Percentiles rank a stretch among this genome's conserved stretches.
phyloP scores from a whole-genome alignment of 352 stramenopile genomes.

The Globisporangium perplexum region DNA sequence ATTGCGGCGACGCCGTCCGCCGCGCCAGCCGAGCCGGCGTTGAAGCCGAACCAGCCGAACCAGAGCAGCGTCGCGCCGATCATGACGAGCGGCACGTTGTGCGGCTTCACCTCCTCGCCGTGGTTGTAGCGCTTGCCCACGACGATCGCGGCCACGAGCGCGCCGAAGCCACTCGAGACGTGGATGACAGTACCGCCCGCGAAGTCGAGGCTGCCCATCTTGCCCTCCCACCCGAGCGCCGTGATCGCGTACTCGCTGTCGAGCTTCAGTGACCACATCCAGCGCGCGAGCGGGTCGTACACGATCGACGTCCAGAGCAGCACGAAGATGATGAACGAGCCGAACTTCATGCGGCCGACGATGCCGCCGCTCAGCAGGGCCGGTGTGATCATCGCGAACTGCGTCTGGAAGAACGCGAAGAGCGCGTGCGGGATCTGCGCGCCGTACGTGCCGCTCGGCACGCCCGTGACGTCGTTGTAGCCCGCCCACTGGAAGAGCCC shows the following conservation, averaged over 20 bases:
- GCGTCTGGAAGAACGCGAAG: conserved; percentile 79
- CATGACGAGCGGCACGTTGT: conserved; percentile 85
- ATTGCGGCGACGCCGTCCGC: conserved; percentile 61
- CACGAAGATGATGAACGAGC: conserved; percentile 68
- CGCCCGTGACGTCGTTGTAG: conserved; percentile 50
- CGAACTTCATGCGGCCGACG: conserved; percentile 82
- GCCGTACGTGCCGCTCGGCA: conserved; percentile 45
- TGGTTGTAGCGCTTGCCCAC: conserved; percentile 76
- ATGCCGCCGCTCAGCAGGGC: conserved; percentile 72
- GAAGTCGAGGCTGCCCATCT: conserved; percentile 77
- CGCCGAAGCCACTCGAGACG: conserved; percentile 73
- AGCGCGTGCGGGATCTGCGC: conserved; percentile 56
- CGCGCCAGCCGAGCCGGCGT: conserved; percentile 54
- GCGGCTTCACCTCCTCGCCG: conserved; percentile 57
- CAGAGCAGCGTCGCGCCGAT: conserved; percentile 70
- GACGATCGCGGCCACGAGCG: conserved; percentile 60
- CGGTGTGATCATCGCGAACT: conserved; percentile 80
- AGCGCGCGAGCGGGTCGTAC: conserved; percentile 81
- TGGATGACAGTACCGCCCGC: conserved; percentile 83
- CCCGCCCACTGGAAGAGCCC: conserved; percentile 50
- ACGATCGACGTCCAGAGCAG: conserved; percentile 79
- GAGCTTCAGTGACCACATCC: conserved; percentile 80
- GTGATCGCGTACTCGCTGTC: conserved; percentile 36
- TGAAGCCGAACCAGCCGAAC: conserved; percentile 88
- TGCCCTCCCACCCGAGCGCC: conserved; percentile 53